Base-by-base conservation (phyloP, 352 stramenopile species). In the Chrysophaeum taylorii region DNA sequence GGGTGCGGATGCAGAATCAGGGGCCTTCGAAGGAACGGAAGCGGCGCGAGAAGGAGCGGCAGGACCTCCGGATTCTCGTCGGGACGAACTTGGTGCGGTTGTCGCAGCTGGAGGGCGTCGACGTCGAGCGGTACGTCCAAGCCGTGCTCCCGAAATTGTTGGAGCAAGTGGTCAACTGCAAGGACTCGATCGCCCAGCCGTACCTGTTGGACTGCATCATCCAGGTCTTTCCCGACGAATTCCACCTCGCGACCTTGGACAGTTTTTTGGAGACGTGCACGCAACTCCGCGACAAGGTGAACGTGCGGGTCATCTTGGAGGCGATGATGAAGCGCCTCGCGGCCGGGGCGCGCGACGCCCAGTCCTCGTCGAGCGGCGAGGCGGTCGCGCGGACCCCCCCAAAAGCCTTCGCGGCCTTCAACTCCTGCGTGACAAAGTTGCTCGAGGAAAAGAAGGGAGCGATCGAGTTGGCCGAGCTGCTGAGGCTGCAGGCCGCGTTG, bases 171-270 rank as follows among this genome's bases (percentile, higher is more conserved):
- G 80, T 95, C 27, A 86, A 82, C 36, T 98, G 90, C 78, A 92
- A 93, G 62, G 95, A 99, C 84, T 84, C 84, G 5, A 90, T 99
- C 50, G 90, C 93, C 0, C 95, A 99, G 79, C 85, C 94, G n/a
- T 99, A 99, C 72, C 74, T 99, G 31, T 88, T 98, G 80, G 94
- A 99, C 78, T 98, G 92, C 76, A 86, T 99, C 68, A 95, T 98
- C 64, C 92, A 98, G 78, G 88, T 92, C 0, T 99, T 99, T 71
- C 94, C 94, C 0, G 90, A 97, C 76, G 93, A 98, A 54, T 98
- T 96, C 83, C 94, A 99, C 69, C 77, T 98, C 29, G 83, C 91
- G 43, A 98, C 94, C n/a, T 82, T 99, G 31, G 84, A 89, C 0
- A 79, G 83, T 45, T 84, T 98, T 33, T 78, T 99, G 14, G 73